Percentiles rank a stretch among this genome's conserved stretches.
These are phyloP conservation scores for Ilex paraguariensis DNA, from an alignment of 305 asterid species.

Conservation along the genomic window DNA sequence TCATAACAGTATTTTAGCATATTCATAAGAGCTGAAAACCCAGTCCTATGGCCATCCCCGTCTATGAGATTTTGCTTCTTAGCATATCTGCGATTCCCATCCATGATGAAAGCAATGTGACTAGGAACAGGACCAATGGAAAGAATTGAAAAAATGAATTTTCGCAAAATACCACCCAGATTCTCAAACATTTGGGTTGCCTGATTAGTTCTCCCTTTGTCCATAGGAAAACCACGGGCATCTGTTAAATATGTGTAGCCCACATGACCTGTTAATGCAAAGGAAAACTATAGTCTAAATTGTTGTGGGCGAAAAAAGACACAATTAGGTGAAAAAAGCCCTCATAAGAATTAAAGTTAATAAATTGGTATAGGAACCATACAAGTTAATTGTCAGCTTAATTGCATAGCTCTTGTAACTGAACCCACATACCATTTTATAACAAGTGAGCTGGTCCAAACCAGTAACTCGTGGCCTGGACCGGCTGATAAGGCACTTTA, in stretches of 20 bases:
- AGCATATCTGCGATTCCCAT: slow-evolving; percentile 64
- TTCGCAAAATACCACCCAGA: slow-evolving; percentile 31
- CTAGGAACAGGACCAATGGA: slow-evolving; percentile 44
- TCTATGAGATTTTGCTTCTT: slow-evolving; percentile 37
- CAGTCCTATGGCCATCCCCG: slow-evolving; percentile 46
- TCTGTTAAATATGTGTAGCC: slow-evolving; percentile 5
- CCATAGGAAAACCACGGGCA: slow-evolving; percentile 32
- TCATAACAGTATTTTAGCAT: slow-evolving; percentile 58
- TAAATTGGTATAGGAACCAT: too few relatives aligned
- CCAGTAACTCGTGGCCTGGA: too few relatives aligned
- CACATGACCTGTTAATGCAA: slow-evolving; percentile 18
- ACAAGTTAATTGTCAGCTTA: too few relatives aligned
- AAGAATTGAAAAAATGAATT: slow-evolving; percentile 35
- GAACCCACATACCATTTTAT: too few relatives aligned
- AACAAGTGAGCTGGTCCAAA: too few relatives aligned
- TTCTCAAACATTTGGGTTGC: slow-evolving; percentile 27
- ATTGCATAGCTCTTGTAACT: too few relatives aligned
- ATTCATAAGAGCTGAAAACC: slow-evolving; percentile 44
- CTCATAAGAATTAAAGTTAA: too few relatives aligned
- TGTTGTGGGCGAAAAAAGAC: not conserved
- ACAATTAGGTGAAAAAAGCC: too few relatives aligned
- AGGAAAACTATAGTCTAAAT: too few relatives aligned
- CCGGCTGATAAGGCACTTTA: too few relatives aligned
- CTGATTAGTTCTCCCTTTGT: slow-evolving; percentile 18
- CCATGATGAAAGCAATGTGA: slow-evolving; percentile 70